Base-by-base conservation (phyloP, 495 filamentous ascomycete species). In the Ramalina peruviana region DNA sequence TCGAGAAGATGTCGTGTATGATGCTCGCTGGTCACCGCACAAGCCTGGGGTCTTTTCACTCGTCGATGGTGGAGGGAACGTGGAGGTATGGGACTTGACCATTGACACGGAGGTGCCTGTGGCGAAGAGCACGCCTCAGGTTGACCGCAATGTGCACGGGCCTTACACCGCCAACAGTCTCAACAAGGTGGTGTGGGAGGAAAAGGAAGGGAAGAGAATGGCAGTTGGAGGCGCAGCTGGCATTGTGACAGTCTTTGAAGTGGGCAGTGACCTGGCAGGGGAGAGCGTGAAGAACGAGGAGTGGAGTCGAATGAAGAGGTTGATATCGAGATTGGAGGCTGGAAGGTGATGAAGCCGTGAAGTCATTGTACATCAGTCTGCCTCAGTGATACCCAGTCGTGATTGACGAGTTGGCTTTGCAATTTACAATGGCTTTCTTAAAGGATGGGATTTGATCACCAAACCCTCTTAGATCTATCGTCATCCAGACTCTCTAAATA, bases 71-170 rank as follows among this genome's bases (percentile, higher is more conserved):
- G 85, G 82, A 13, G 92, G 92, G n/a, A 84, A 81, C 60, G 69
- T 99, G 36, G 92, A 97, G 65, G 70, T 99, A 37, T 99, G 89
- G 87, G 93, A 99, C 61, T 73, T 99, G 12, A 93, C 85, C 17
- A 73, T 85, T 15, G 89, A 95, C 63, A 88, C 81, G 2, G 92
- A 97, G 67, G 86, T 96, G 16, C 93, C 92, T 0, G 79, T 87
- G 1, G 81, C 82, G 37, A 81, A 80, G 54, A 79, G 85, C 41
- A 72, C 75, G 40, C 88, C 92, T 0, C 48, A 55, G 15, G 16
- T 51, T 3, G 79, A 70, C 53, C 66, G 72, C 10, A 68, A 74
- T 30, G 74, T 80, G 62, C 70, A 78, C 52, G 68, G 75, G 46
- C 59, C 76, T 62, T 72, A 73, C 57, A 66, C 88, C 57, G 80